Base-by-base conservation (phyloP, 1,284 basidiomycete species). In the Sanghuangporus weigelae region DNA sequence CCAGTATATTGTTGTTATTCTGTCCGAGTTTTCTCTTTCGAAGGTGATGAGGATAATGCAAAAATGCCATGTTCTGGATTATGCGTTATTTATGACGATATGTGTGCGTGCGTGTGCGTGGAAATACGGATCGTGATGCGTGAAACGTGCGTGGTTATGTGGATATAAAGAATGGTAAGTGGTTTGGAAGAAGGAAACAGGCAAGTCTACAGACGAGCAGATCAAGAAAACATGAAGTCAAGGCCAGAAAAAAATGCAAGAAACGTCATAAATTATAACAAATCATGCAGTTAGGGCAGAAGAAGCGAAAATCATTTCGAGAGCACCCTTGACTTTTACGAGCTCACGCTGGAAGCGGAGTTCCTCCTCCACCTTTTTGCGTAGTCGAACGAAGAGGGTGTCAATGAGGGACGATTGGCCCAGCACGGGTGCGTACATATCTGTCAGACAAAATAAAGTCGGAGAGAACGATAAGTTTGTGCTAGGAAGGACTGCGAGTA, bases 361-460 rank as follows among this genome's bases (percentile, higher is more conserved):
- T 74, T 99, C 97, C 49, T 89, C 85, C 38, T 85, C 77, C 2
- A 98, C 84, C 71, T 96, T 95, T 71, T 87, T 90, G 65, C 87
- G 88, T 57, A 99, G 79, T 57, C 90, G 88, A 21, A 91, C 79
- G 69, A 99, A 90, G 39, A 98, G 81, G 8, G 88, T 81, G 76
- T 99, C 97, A 62, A 99, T 92, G 55, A 96, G 78, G 0, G 95
- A 93, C 35, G 95, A 96, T 74, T 97, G 95, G 1, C 96, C 96
- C 16, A 99, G 79, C 19, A 97, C 89, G 1, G 92, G 84, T 0
- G 85, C 82, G 73, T 99, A 99, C 81, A 97, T 91, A 65, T 98
- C 96, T 96, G 35, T 40, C 7, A 40, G 40, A 38, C 2, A 19
- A 57, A 42, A 63, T 12, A 38, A 4, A 36, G 36, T 46, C 19